Evolutionary conservation across 805 yeast species (phyloP).

Genomic region (Yarrowia alimentaria): DNA sequence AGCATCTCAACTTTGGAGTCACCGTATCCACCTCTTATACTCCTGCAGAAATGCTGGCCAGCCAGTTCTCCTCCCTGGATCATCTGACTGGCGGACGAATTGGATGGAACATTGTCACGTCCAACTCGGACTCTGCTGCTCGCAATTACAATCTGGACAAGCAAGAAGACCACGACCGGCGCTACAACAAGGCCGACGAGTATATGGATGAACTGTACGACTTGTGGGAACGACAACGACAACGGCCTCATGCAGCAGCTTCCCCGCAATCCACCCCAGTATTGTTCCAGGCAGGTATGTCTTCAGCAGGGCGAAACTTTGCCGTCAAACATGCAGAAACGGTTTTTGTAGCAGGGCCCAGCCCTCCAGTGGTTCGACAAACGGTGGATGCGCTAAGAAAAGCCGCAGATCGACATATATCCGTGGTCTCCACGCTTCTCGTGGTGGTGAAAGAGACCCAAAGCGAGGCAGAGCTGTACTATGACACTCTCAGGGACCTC

Average conservation of each 20-base stretch:
- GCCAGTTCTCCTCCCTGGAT: constrained; percentile 48
- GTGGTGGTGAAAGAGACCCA: constrained; percentile 10
- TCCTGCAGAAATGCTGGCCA: constrained; percentile 45
- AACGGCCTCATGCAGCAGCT: constrained; percentile 51
- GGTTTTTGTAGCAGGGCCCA: constrained; percentile 42
- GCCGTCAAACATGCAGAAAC: constrained; percentile 49
- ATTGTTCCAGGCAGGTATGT: constrained; percentile 48
- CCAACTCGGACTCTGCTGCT: constrained; percentile 47
- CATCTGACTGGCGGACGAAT: constrained; percentile 47
- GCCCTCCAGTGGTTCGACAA: constrained; percentile 39
- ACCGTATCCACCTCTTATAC: constrained; percentile 48
- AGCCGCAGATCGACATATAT: constrained; percentile 36
- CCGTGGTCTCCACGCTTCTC: constrained; percentile 2
- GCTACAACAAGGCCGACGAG: constrained; percentile 46
- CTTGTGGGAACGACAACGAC: constrained; percentile 43
- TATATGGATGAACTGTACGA: constrained; percentile 45
- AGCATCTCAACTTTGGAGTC: constrained; percentile 44
- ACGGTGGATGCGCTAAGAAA: constrained; percentile 40
- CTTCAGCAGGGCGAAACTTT: constrained; percentile 44
- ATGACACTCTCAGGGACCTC: constrained; percentile 3
- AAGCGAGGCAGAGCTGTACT: constrained; percentile 5
- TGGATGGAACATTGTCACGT: constrained; percentile 51
- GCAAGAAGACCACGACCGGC: constrained; percentile 44
- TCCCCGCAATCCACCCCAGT: constrained; percentile 48
- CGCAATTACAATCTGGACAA: constrained; percentile 42